Evolutionary conservation across 345 rosid genomes (phyloP), one percentile per base, ranked within the genome.

Genomic region (Linum trigynum): DNA sequence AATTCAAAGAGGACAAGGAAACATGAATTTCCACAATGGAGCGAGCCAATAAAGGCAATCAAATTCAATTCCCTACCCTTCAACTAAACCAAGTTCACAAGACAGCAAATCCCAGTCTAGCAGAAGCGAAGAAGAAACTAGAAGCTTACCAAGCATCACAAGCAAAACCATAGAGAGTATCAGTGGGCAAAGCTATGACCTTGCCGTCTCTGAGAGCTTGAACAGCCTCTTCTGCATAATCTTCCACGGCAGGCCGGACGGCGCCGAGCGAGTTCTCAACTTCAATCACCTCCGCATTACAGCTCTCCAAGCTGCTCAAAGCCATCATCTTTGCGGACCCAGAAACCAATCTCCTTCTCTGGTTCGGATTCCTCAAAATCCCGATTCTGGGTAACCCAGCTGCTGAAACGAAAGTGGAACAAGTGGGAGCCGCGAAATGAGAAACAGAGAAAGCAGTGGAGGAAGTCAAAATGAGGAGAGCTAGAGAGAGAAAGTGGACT

Each of bases 151-250:
- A 90, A 77, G 99, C 99, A 79, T 90, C 97, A 48, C 92, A 90
- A 61, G 99, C 96, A 64, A 94, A 88, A 42, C 97, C 99, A 39
- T 94, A 90, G 37, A 94, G 87, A 0, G 99, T 94, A 71, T 90
- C 97, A 0, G 99, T 94, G 23, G 97, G 99, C 4, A 88, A 94
- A 11, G 96, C 97, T 63, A 88, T 79, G 56, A 90, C 96, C 68
- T 86, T 83, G 68, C 87, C 92, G 51, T 83, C 76, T 79, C 82
- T 85, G 58, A 90, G 79, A 50, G 89, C 96, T 43, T 79, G 85
- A 61, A 83, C 71, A 50, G 97, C 99, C 76, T 90, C 86, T 37
- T 74, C 71, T 35, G 81, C 79, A 51, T 79, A 79, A 36, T 69
- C 69, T 73, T 83, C 88, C 0, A 76, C 78, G 58, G 99, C 95